A percentile compares a stretch with the other conserved stretches of the same genome.
These are phyloP conservation scores for Calonectria pseudoreteaudii DNA, from an alignment of 2,329 filamentous ascomycete species.

Conservation along the genomic window DNA sequence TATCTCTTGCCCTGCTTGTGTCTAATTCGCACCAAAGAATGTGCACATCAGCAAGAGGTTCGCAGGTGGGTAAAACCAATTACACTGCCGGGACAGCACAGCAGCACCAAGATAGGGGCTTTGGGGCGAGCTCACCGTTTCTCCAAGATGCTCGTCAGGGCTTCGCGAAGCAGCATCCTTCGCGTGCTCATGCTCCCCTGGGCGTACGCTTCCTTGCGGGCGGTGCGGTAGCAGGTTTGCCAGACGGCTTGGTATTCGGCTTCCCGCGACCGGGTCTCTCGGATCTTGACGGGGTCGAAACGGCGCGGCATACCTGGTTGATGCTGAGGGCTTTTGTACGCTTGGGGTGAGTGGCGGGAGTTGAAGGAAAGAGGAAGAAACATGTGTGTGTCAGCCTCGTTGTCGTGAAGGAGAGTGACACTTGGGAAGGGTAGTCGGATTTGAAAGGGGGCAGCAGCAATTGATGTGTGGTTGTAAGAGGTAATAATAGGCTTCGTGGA, in stretches of 20 bases:
- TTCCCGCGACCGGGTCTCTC: slow-evolving; percentile 23
- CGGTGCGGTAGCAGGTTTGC: slow-evolving; percentile 36
- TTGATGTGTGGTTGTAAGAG: not conserved
- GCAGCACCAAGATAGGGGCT: too few species aligned
- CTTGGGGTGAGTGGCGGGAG: not conserved
- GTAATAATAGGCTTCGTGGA: not conserved
- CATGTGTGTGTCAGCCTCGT: not conserved
- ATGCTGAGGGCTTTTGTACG: not conserved
- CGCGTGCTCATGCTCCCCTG: slow-evolving; percentile 1
- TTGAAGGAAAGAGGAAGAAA: not conserved
- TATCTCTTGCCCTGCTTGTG: slow-evolving; percentile 15
- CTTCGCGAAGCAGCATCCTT: slow-evolving; percentile 20
- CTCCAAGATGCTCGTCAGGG: slow-evolving; percentile 17
- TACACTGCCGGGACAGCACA: not conserved
- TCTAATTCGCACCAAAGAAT: slow-evolving; percentile 9
- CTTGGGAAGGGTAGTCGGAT: not conserved
- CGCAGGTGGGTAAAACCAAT: not conserved
- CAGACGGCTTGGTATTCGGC: slow-evolving; percentile 43
- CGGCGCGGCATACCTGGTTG: slow-evolving; percentile 25
- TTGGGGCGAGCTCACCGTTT: slow-evolving; percentile 26
- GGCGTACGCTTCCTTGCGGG: slow-evolving; percentile 28
- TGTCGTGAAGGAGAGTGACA: not conserved
- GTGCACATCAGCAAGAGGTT: not conserved
- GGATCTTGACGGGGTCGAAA: not conserved
- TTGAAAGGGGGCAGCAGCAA: not conserved